phyloP scores from a whole-genome alignment of 495 filamentous ascomycete genomes.

The Achaetomiella virescens region DNA sequence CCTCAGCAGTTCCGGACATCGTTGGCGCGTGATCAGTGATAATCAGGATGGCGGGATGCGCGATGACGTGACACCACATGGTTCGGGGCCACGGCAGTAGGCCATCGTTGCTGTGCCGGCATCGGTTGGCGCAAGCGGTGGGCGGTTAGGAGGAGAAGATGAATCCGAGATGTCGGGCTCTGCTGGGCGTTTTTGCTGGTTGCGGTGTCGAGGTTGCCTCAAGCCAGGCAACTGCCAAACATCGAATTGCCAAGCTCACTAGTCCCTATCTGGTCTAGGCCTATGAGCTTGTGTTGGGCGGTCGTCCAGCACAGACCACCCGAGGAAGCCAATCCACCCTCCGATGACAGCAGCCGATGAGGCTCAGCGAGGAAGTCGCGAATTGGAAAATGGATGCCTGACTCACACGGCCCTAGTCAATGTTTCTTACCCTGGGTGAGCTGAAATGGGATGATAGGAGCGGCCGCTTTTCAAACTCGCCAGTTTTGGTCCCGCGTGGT shows the following conservation, averaged over 20 bases:
- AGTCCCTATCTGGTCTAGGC: neutral
- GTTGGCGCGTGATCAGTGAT: too few species aligned
- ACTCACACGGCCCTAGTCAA: neutral
- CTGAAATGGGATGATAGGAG: conserved; percentile 5
- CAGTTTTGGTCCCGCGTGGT: neutral
- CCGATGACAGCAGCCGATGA: neutral
- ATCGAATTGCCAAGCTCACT: neutral
- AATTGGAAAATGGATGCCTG: neutral
- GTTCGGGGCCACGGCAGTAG: neutral
- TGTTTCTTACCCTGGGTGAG: neutral
- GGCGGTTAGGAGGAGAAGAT: neutral
- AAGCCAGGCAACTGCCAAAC: neutral
- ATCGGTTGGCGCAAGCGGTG: neutral
- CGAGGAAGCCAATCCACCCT: neutral
- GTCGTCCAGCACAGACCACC: conserved; percentile 1
- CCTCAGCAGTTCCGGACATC: too few species aligned
- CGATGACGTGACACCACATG: too few species aligned
- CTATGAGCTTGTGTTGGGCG: neutral
- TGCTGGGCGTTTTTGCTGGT: neutral
- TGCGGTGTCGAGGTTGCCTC: neutral
- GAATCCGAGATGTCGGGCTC: neutral
- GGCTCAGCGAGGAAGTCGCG: conserved; percentile 1
- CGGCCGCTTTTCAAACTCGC: conserved; percentile 7
- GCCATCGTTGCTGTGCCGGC: neutral
- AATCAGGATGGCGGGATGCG: too few species aligned